Evolutionary conservation across 2,329 filamentous ascomycete genomes (phyloP).

Genomic region (Monosporascus sp.): DNA sequence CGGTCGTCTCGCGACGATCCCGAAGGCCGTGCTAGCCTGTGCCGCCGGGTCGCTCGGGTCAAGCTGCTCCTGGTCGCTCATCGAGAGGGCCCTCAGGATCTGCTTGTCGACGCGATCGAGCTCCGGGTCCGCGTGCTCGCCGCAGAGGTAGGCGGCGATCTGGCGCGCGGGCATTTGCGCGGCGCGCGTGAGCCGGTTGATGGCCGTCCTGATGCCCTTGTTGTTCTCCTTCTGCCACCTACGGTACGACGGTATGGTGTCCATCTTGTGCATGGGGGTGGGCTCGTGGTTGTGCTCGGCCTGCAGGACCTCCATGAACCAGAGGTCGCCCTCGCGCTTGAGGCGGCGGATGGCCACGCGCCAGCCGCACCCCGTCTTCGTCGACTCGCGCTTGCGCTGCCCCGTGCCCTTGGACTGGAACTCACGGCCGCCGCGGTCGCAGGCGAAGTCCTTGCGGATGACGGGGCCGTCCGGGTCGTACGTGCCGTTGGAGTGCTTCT

Average conservation of each 20-base stretch:
- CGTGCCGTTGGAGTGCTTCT: constrained; percentile 25
- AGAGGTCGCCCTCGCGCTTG: constrained; percentile 22
- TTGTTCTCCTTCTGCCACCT: constrained; percentile 27
- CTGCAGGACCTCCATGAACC: constrained; percentile 26
- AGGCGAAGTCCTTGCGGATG: constrained; percentile 25
- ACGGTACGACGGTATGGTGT: constrained; percentile 24
- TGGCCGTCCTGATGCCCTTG: constrained; percentile 20
- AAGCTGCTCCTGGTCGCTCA: constrained; percentile 20
- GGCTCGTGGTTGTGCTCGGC: constrained; percentile 22
- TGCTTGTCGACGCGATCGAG: constrained; percentile 23
- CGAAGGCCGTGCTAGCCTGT: constrained; percentile 14
- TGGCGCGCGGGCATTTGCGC: constrained; percentile 22
- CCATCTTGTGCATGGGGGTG: constrained; percentile 22
- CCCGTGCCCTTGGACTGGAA: constrained; percentile 26
- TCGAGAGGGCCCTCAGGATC: constrained; percentile 23
- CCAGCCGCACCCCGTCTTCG: constrained; percentile 25
- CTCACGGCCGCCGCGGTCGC: constrained; percentile 24
- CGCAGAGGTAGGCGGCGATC: constrained; percentile 22
- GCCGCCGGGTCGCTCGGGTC: constrained; percentile 8
- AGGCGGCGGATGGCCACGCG: constrained; percentile 21
- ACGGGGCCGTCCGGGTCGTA: constrained; percentile 24
- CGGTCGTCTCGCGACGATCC: constrained; percentile 20
- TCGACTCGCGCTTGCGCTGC: constrained; percentile 22
- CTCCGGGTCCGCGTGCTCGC: constrained; percentile 16
- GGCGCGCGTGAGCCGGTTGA: constrained; percentile 18